Evolutionary conservation across 2,329 filamentous ascomycete genomes (phyloP), one percentile per base, ranked within the genome.

Genomic region (Metarhizium brunneum): DNA sequence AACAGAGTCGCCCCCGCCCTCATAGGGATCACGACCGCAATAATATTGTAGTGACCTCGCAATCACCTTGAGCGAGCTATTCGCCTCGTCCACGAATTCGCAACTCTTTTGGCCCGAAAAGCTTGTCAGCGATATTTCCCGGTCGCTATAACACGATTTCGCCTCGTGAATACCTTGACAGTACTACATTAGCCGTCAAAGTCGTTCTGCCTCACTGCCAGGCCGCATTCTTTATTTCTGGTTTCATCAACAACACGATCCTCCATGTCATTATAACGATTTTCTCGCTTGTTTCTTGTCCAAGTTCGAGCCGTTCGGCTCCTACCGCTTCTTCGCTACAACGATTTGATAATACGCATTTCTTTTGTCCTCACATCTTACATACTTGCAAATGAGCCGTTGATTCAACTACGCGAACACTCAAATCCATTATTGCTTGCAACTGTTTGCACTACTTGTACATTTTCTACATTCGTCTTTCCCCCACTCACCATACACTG

Each of bases 221-320:
- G 45, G 25, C 8, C 58, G 57, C 56, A 56, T 43, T 45, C 54
- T 56, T 54, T 56, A 59, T 59, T 59, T 62, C 43, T 50, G 54
- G 43, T 48, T 60, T 51, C 35, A 36, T 56, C 53, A 59, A 58
- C 59, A 58, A 63, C 60, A 68, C 66, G 65, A 68, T 64, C 63
- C 40, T 68, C 67, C 66, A 76, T 76, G 73, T 74, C 67, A 66
- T 68, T 62, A 69, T 76, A 76, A 76, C 73, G 73, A 71, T 66
- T 55, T 64, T 62, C 60, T 65, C 62, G 63, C 62, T 67, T 70
- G 63, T 61, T 61, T 63, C 65, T 59, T 63, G 64, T 57, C 59
- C 64, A 56, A 29, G 64, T 60, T 58, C 58, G 61, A 65, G 65
- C 66, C 65, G 50, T 59, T 61, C 56, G 62, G 65, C 65, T 68